These are phyloP conservation scores for Echinosophora koreensis DNA, from an alignment of 306 rosid species.

Conservation along the genomic window DNA sequence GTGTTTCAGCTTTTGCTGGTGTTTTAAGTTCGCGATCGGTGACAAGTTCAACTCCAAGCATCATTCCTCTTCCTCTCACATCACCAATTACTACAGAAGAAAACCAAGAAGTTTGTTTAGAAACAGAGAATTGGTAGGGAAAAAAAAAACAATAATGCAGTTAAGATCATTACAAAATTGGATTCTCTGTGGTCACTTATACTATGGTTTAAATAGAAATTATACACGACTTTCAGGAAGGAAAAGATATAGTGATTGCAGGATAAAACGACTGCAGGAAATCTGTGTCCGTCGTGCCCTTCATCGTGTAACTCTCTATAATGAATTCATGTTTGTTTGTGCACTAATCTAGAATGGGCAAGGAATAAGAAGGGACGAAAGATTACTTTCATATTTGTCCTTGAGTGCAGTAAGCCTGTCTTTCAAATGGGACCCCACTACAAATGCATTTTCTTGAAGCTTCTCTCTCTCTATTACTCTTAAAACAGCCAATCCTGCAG, in stretches of 20 bases:
- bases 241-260: too few relatives aligned
- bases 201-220: too few relatives aligned
- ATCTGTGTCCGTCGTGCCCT: too few relatives aligned
- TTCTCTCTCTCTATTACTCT: constrained; percentile 88
- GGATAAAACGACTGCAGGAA: too few relatives aligned
- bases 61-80: constrained; percentile 87
- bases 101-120: constrained; percentile 29
- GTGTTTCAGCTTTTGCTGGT: constrained; percentile 83
- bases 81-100: constrained; percentile 76
- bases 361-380: constrained; percentile 5
- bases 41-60: constrained; percentile 95
- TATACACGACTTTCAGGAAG: too few relatives aligned
- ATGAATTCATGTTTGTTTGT: neutral
- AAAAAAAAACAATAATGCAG: neutral
- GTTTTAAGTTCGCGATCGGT: constrained; percentile 77
- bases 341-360: constrained; percentile 2
- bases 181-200: too few relatives aligned
- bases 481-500: constrained; percentile 92
- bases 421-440: constrained; percentile 80
- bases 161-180: neutral
- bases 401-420: constrained; percentile 68
- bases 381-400: constrained; percentile 80
- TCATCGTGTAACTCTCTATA: constrained; percentile 1
- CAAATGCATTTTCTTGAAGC: constrained; percentile 82
- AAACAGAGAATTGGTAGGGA: neutral